phyloP scores from a whole-genome alignment of 768 basidiomycete species.

The Postia placenta region DNA sequence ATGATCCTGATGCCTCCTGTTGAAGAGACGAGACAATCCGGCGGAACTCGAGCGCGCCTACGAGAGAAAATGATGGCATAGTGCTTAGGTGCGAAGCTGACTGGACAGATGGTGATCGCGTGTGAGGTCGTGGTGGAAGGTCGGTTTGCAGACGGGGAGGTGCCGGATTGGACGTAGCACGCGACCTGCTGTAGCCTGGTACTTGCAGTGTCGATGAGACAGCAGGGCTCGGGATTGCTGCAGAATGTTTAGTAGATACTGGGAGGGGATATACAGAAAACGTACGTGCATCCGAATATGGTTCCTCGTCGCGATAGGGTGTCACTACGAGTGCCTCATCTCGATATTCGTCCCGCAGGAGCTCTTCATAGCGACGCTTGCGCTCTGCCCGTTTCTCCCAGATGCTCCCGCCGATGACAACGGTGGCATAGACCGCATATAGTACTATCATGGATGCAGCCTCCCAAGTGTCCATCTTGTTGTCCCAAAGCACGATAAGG shows the following conservation, averaged over 20 bases:
- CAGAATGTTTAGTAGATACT: not conserved
- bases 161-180: slow-evolving; percentile 31
- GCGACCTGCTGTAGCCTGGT: slow-evolving; percentile 23
- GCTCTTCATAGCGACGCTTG: slow-evolving; percentile 39
- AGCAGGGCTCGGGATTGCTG: slow-evolving; percentile 10
- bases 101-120: slow-evolving; percentile 47
- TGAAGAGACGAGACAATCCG: slow-evolving; percentile 82
- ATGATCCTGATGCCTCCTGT: slow-evolving; percentile 54
- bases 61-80: slow-evolving; percentile 83
- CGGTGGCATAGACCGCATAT: slow-evolving; percentile 71
- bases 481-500: slow-evolving; percentile 73
- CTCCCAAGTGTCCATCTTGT: slow-evolving; percentile 65
- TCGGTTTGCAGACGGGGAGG: slow-evolving; percentile 35
- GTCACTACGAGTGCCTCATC: slow-evolving; percentile 33
- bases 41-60: slow-evolving; percentile 94
- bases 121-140: slow-evolving; percentile 36
- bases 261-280: slow-evolving; percentile 1
- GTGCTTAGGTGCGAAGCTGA: slow-evolving; percentile 35
- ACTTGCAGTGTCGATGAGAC: slow-evolving; percentile 22
- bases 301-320: slow-evolving; percentile 35
- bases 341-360: slow-evolving; percentile 54
- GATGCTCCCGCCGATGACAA: slow-evolving; percentile 77
- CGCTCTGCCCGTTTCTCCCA: slow-evolving; percentile 54
- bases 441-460: slow-evolving; percentile 62
- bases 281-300: slow-evolving; percentile 63